Evolutionary conservation across 208 protist genomes (phyloP), one percentile per base, ranked within the genome.

Genomic region (Leishmania arabica): DNA sequence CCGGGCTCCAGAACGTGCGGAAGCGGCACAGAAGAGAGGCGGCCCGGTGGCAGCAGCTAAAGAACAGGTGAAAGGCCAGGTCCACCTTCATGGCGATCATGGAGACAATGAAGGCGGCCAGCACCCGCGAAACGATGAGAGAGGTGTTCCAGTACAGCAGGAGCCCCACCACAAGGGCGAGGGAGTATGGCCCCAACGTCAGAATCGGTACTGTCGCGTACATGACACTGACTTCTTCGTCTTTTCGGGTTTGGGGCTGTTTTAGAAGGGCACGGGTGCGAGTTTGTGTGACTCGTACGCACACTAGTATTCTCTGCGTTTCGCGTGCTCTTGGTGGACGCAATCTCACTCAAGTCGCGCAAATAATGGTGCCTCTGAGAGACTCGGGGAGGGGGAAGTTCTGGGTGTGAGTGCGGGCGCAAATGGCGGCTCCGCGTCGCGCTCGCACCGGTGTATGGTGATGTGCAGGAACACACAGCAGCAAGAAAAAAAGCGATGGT

Each of bases 101-200:
- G 40, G 82, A 79, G 24, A 77, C 77, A 51, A 86, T 70, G 51
- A 86, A 79, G 1, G 82, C 82, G 5, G 82, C 82, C 27, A 86
- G 54, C 60, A 71, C 37, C 40, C 79, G 74, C 60, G 84, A 88
- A n/a, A 85, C 17, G 24, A 86, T 70, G 53, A 73, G 65, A 42
- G 84, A 88, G n/a, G 87, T 76, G 80, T 91, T 91, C 91, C 91
- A 94, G 75, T 94, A 90, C 8, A 91, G 62, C 53, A 92, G 56
- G 7, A 94, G 81, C 5, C 71, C 68, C 21, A 71, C 34, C 68
- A 77, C 47, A 21, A 82, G 19, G 11, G 73, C 51, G 42, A 81
- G 5, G 49, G 71, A 69, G 53, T 87, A 83, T 24, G 77, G 76
- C 27, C 60, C 70, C n/a, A 87, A 9, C 69, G 78, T 51, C 19